These are phyloP conservation scores for Penicillium italicum DNA, from an alignment of 2,329 filamentous ascomycete genomes.

Conservation along the genomic window DNA sequence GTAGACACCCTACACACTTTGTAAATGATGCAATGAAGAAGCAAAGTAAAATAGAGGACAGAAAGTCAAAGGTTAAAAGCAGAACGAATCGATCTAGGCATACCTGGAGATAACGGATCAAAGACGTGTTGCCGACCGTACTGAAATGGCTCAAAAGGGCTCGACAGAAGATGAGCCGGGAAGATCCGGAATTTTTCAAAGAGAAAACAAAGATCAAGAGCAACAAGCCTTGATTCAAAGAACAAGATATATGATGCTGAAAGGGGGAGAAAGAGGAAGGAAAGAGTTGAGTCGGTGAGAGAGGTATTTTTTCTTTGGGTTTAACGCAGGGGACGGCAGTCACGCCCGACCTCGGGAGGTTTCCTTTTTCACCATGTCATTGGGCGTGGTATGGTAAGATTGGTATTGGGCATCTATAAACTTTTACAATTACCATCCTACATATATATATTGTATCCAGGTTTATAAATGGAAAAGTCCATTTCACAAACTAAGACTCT, in stretches of 20 bases:
- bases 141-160: neutral
- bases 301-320: conserved; percentile 19
- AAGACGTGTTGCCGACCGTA: conserved; percentile 20
- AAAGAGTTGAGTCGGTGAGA: conserved; percentile 25
- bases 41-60: neutral
- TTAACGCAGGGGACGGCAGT: conserved; percentile 1
- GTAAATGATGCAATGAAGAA: neutral
- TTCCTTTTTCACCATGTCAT: neutral
- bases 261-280: conserved; percentile 15
- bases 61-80: neutral
- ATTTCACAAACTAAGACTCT: too few species aligned
- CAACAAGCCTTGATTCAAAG: conserved; percentile 22
- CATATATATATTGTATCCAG: too few species aligned
- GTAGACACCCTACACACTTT: neutral
- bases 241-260: conserved; percentile 1
- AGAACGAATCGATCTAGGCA: neutral
- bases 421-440: neutral
- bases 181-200: neutral
- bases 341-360: neutral
- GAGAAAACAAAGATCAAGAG: conserved; percentile 19
- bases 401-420: conserved; percentile 15
- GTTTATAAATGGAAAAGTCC: too few species aligned
- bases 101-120: conserved; percentile 13
- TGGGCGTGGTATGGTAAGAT: conserved; percentile 8
- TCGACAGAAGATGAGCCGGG: neutral